Percentiles rank a stretch among this genome's conserved stretches.
These are phyloP conservation scores for Didymella pinodella DNA, from an alignment of 2,329 filamentous ascomycete species.

Conservation along the genomic window DNA sequence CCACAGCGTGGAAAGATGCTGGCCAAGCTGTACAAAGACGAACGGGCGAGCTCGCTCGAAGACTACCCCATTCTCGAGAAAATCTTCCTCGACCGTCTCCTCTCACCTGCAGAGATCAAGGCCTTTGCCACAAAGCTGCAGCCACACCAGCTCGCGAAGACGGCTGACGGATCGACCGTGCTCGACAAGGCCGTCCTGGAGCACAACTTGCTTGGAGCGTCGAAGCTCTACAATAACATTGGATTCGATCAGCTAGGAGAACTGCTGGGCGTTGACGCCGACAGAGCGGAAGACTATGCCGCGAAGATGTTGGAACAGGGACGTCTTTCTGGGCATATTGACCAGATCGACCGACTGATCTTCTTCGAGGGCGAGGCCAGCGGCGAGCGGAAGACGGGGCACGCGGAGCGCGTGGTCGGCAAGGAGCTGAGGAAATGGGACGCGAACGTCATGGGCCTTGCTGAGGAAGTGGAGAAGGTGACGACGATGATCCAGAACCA, in stretches of 20 bases:
- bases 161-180: constrained; percentile 89
- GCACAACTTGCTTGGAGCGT: constrained; percentile 91
- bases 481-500: constrained; percentile 81
- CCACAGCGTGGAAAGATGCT: constrained; percentile 82
- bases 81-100: constrained; percentile 91
- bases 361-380: constrained; percentile 84
- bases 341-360: constrained; percentile 89
- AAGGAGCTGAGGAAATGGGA: constrained; percentile 87
- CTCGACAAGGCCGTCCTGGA: constrained; percentile 93
- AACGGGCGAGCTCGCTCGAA: constrained; percentile 75
- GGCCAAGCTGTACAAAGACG: constrained; percentile 90
- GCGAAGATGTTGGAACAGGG: constrained; percentile 97
- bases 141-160: constrained; percentile 89
- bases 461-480: constrained; percentile 89
- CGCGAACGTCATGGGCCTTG: constrained; percentile 81
- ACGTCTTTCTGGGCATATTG: constrained; percentile 84
- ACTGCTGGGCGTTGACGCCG: constrained; percentile 78
- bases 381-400: constrained; percentile 71
- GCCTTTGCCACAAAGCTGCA: constrained; percentile 82
- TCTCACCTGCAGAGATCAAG: constrained; percentile 81
- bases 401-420: constrained; percentile 66
- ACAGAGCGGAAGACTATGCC: constrained; percentile 88
- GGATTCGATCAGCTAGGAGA: constrained; percentile 72
- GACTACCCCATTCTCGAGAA: constrained; percentile 94
- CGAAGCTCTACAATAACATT: constrained; percentile 63